A percentile compares a stretch with the other conserved stretches of the same genome.
These are phyloP conservation scores for Rubus idaeus DNA, from an alignment of 306 rosid genomes.

Conservation along the genomic window DNA sequence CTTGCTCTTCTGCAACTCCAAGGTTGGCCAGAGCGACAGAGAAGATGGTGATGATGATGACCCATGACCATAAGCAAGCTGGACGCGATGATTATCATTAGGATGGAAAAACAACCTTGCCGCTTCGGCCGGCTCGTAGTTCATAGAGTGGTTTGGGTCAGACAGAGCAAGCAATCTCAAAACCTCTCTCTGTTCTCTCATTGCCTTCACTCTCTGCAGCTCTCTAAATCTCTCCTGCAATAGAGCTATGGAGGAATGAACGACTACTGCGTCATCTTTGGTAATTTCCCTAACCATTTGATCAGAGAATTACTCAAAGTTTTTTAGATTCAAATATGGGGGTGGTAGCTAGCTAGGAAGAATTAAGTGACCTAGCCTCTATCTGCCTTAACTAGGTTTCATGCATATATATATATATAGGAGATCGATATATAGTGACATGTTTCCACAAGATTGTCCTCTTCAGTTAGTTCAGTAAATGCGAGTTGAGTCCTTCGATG, in stretches of 20 bases:
- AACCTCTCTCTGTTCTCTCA: conserved; percentile 79
- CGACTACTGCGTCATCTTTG: conserved; percentile 31
- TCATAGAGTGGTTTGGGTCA: conserved; percentile 29
- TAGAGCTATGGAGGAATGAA: conserved; percentile 73
- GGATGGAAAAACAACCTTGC: conserved; percentile 37
- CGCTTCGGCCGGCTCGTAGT: conserved; percentile 24
- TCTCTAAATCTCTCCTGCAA: conserved; percentile 88
- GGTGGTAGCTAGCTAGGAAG: not conserved
- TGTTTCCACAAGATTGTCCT: conserved; percentile 30
- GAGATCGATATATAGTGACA: not conserved
- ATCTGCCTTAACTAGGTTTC: conserved; percentile 12
- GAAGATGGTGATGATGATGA: conserved; percentile 45
- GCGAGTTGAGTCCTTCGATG: conserved; percentile 32
- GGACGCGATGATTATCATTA: conserved; percentile 10
- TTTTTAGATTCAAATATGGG: not conserved
- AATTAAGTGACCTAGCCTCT: conserved; percentile 7
- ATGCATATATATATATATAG: conserved; percentile 8
- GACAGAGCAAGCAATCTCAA: conserved; percentile 31
- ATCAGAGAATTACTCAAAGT: not conserved
- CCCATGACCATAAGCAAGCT: conserved; percentile 14
- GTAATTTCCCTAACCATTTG: conserved; percentile 51
- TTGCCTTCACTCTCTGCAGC: conserved; percentile 76
- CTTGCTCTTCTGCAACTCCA: conserved; percentile 20
- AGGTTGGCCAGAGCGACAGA: conserved; percentile 64
- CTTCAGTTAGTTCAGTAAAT: conserved; percentile 6